These are phyloP conservation scores for Linnemannia schmuckeri DNA, from an alignment of 192 early-diverging fungal genomes.

Conservation along the genomic window DNA sequence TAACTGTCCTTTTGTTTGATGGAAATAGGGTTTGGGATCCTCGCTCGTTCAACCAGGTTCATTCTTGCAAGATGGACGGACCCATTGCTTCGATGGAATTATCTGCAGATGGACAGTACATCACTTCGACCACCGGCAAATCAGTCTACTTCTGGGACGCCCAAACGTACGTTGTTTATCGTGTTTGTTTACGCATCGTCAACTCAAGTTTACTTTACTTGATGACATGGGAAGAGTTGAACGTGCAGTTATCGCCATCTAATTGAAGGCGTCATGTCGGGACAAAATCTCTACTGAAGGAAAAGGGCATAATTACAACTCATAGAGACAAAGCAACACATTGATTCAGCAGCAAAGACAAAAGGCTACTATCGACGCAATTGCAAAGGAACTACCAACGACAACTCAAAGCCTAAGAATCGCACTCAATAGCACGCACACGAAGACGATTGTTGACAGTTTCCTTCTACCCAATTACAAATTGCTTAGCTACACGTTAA, in stretches of 20 bases:
- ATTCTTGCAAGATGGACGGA: constrained; percentile 71
- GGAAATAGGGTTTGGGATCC: constrained; percentile 76
- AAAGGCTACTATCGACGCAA: too few species aligned
- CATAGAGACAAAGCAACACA: too few species aligned
- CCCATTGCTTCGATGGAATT: constrained; percentile 81
- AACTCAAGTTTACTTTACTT: not conserved
- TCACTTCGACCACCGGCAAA: constrained; percentile 85
- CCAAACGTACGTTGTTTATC: constrained; percentile 63
- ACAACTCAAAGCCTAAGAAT: too few species aligned
- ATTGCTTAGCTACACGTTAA: constrained; percentile 57
- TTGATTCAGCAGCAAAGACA: too few species aligned
- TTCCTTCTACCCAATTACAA: not conserved
- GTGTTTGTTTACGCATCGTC: not conserved
- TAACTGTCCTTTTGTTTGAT: not conserved
- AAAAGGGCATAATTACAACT: too few species aligned
- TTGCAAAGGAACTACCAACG: too few species aligned
- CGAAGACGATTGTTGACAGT: not conserved
- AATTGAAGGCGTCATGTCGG: not conserved
- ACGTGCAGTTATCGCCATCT: not conserved
- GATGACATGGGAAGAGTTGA: not conserved
- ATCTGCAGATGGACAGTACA: constrained; percentile 79
- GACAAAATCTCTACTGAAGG: not conserved
- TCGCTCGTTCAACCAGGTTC: constrained; percentile 72
- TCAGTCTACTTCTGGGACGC: constrained; percentile 81
- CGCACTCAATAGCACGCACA: too few species aligned